Evolutionary conservation across 345 rosid species (phyloP), one percentile per base, ranked within the genome.

Genomic region (Microcos paniculata): DNA sequence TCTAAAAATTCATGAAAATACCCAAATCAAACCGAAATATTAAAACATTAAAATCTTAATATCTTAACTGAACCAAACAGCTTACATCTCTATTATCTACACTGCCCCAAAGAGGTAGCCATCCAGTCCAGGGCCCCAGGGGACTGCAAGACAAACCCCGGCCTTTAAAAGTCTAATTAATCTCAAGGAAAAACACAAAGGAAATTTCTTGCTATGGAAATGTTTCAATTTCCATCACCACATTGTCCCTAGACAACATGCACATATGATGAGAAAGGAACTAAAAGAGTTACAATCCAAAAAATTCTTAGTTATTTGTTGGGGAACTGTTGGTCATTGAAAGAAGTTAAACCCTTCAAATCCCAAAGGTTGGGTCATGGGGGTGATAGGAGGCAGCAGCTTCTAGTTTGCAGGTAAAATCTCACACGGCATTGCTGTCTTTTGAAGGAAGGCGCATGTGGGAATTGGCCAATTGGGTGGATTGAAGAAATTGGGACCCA

Each of bases 401-500:
- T 66, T 66, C 64, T 4, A 76, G 19, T 35, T 53, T 55, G 51
- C 48, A 52, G 35, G 49, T 13, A 7, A 72, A 72, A 59, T 26
- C 74, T 72, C 76, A 56, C 80, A 72, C 76, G 76, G 51, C 71
- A 64, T 70, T 64, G 13, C 30, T 14, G 4, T 56, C 14, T 40
- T 19, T 55, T 51, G 61, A 53, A 15, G 24, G 57, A 72, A 70
- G 67, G 59, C 42, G 45, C 14, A 21, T 72, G 57, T 71, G 69
- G 76, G 62, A 52, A 53, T 56, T 73, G 24, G 31, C 72, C 58
- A 19, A 70, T 38, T 65, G 70, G 62, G 15, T 8, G 51, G 67
- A 18, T 30, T 43, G 24, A 7, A 49, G 19, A 49, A 28, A 9
- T 51, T 70, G 43, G 43, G 73, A 49, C 46, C 67, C 67, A 13